Conservation (phyloP, 345 rosid species). For the Gossypium mustelinum region DNA sequence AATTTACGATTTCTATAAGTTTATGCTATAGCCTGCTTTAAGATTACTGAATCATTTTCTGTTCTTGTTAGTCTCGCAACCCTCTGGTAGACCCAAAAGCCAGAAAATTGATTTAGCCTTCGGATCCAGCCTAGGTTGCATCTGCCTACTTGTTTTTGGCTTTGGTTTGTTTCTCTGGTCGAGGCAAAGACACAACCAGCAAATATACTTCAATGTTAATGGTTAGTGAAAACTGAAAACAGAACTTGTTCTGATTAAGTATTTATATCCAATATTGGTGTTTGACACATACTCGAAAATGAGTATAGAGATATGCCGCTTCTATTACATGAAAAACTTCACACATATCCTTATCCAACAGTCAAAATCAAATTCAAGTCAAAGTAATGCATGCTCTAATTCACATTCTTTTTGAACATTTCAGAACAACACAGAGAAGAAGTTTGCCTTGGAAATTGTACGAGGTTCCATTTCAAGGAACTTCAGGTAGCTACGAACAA, state of each 20-base stretch:
- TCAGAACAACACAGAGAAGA: slow-evolving; percentile 68
- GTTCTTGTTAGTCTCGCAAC: slow-evolving; percentile 40
- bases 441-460: slow-evolving; percentile 74
- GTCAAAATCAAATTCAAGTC: too few relatives aligned
- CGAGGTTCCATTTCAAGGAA: slow-evolving; percentile 80
- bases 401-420: slow-evolving; percentile 9
- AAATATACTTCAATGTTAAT: slow-evolving; percentile 80
- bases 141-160: slow-evolving; percentile 55
- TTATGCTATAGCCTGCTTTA: too few relatives aligned
- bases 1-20: not conserved
- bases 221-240: slow-evolving; percentile 36
- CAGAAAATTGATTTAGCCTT: slow-evolving; percentile 63
- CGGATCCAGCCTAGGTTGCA: slow-evolving; percentile 62
- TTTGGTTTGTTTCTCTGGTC: slow-evolving; percentile 73
- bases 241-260: too few relatives aligned
- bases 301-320: too few relatives aligned
- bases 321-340: too few relatives aligned
- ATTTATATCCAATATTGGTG: too few relatives aligned
- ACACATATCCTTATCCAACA: too few relatives aligned
- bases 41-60: not conserved
- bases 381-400: too few relatives aligned
- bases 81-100: slow-evolving; percentile 43
- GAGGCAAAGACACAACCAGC: slow-evolving; percentile 75
- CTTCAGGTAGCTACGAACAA: slow-evolving; percentile 79
- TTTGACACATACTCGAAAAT: too few relatives aligned